These are phyloP conservation scores for Penicillium digitatum DNA, from an alignment of 2,329 filamentous ascomycete species.

Conservation along the genomic window DNA sequence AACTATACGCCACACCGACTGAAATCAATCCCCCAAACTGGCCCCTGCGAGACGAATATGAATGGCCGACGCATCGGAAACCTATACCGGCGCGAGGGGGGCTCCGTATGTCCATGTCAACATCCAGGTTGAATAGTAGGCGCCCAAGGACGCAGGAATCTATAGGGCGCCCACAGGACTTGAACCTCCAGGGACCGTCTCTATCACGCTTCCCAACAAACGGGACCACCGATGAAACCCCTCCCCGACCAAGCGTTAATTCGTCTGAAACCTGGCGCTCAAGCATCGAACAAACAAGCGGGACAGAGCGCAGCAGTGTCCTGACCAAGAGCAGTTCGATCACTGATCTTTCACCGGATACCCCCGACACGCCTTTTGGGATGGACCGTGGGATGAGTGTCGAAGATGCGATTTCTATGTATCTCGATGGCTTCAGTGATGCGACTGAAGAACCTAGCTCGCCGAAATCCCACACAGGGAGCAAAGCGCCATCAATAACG, in stretches of 20 bases:
- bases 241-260: constrained; percentile 54
- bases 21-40: constrained; percentile 13
- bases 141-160: constrained; percentile 26
- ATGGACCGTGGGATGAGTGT: constrained; percentile 53
- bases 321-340: constrained; percentile 74
- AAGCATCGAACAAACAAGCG: constrained; percentile 54
- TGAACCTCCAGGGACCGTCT: constrained; percentile 21
- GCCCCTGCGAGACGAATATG: constrained; percentile 23
- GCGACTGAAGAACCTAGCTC: constrained; percentile 38
- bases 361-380: constrained; percentile 64
- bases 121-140: constrained; percentile 30
- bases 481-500: constrained; percentile 31
- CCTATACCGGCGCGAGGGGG: constrained; percentile 26
- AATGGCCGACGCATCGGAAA: constrained; percentile 26
- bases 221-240: constrained; percentile 33
- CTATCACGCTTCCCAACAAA: constrained; percentile 33
- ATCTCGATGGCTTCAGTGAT: constrained; percentile 55
- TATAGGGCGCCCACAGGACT: constrained; percentile 27
- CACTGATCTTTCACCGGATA: constrained; percentile 54
- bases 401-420: constrained; percentile 59
- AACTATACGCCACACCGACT: constrained; percentile 21
- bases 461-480: constrained; percentile 30
- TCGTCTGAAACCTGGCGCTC: constrained; percentile 59
- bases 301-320: constrained; percentile 80
- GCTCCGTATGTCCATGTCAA: constrained; percentile 38